phyloP scores from a whole-genome alignment of 1,139 yeast genomes.

The Blastobotrys raffinosifermentans region DNA sequence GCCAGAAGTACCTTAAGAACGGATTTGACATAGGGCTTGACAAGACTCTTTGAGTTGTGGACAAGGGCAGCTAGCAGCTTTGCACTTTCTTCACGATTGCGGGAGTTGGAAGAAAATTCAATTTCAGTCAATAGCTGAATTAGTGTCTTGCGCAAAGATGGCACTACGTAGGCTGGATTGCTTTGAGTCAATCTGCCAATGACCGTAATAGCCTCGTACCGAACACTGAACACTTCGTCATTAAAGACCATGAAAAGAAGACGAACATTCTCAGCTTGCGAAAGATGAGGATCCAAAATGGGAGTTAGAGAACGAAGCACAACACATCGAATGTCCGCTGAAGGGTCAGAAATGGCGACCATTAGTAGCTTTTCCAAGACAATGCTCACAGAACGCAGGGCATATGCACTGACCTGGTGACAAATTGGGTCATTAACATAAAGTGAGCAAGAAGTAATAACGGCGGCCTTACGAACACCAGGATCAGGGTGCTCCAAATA shows the following conservation, averaged over 20 bases:
- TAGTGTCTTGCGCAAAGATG: constrained; percentile 79
- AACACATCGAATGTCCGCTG: constrained; percentile 73
- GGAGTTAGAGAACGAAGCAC: constrained; percentile 69
- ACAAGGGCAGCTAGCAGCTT: constrained; percentile 67
- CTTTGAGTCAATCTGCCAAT: constrained; percentile 79
- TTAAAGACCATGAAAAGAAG: constrained; percentile 81
- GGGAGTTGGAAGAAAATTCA: constrained; percentile 67
- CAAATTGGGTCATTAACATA: constrained; percentile 79
- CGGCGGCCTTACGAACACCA: constrained; percentile 77
- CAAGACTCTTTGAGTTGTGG: constrained; percentile 68
- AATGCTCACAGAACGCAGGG: constrained; percentile 78
- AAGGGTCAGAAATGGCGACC: constrained; percentile 86
- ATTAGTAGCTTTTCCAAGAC: constrained; percentile 76
- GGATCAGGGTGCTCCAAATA: constrained; percentile 78
- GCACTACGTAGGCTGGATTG: constrained; percentile 94
- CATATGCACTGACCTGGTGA: constrained; percentile 75
- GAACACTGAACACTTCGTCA: constrained; percentile 81
- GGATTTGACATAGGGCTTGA: constrained; percentile 87
- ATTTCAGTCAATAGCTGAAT: constrained; percentile 80
- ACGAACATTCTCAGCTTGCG: constrained; percentile 88
- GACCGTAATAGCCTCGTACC: constrained; percentile 71
- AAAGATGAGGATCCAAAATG: constrained; percentile 81
- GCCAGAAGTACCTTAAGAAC: constrained; percentile 78
- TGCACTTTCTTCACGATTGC: constrained; percentile 87
- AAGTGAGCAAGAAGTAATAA: constrained; percentile 75